A percentile compares a stretch with the other conserved stretches of the same genome.
Evolutionary conservation across 768 basidiomycete species (phyloP).

Genomic region (Erythrobasidium yunnanense): DNA sequence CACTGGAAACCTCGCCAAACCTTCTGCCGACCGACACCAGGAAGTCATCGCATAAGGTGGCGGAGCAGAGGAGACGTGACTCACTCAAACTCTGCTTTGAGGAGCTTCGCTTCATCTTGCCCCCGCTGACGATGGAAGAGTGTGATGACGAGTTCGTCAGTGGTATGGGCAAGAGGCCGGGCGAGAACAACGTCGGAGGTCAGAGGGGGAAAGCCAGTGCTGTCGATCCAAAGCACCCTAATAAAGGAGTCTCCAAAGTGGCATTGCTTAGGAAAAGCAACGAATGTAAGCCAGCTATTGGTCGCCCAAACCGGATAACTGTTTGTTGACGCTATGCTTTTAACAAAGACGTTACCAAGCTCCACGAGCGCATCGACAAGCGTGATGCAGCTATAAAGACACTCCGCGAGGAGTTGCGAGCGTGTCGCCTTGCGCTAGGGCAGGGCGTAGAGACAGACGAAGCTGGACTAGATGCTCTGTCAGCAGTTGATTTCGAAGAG

Average conservation of each 20-base stretch:
- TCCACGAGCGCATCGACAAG: conserved; percentile 33
- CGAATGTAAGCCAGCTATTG: conserved; percentile 30
- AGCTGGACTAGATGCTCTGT: neutral
- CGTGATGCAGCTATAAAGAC: conserved; percentile 29
- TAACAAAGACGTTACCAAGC: conserved; percentile 30
- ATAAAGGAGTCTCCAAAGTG: conserved; percentile 39
- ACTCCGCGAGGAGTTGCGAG: conserved; percentile 29
- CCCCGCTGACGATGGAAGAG: conserved; percentile 42
- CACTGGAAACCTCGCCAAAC: neutral
- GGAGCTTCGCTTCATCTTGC: conserved; percentile 54
- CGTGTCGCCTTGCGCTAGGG: conserved; percentile 13
- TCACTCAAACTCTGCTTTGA: conserved; percentile 81
- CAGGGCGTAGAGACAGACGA: neutral
- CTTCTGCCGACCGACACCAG: conserved; percentile 36
- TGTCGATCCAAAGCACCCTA: conserved; percentile 34
- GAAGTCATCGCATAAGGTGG: conserved; percentile 61
- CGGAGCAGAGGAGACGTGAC: conserved; percentile 94
- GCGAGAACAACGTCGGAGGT: conserved; percentile 38
- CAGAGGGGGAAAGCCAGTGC: conserved; percentile 31
- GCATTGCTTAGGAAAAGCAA: conserved; percentile 37
- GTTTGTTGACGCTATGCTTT: neutral
- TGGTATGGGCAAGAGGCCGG: conserved; percentile 28
- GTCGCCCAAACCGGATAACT: neutral
- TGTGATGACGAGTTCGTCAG: conserved; percentile 25
- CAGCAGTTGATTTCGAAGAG: conserved; percentile 17